phyloP scores from a whole-genome alignment of 108 stramenopile species.

The Schizochytrium sp. region DNA sequence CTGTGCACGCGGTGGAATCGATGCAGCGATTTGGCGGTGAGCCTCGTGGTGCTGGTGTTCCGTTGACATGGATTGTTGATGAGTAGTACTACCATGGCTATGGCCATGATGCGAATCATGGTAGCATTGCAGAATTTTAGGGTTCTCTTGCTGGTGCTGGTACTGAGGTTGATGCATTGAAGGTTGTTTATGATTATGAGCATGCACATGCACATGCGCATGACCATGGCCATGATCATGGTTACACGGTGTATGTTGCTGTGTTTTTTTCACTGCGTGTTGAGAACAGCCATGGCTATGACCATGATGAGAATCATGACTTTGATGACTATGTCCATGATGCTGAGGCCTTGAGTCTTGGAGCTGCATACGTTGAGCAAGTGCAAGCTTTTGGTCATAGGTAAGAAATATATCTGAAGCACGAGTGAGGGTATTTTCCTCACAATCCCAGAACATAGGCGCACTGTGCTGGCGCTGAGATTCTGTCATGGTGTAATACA shows the following conservation, averaged over 20 bases:
- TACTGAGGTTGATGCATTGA: not conserved
- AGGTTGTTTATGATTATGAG: not conserved
- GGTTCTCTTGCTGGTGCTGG: not conserved
- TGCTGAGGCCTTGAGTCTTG: not conserved
- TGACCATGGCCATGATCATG: not conserved
- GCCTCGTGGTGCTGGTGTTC: no score
- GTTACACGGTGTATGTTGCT: no score
- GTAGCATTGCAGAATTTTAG: not conserved
- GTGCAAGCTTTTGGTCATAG: not conserved
- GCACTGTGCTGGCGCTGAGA: not conserved
- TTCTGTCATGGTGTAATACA: conserved; percentile 29
- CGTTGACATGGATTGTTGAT: no score
- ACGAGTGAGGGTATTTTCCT: not conserved
- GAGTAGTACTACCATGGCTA: no score
- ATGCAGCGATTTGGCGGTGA: no score
- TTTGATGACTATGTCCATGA: not conserved
- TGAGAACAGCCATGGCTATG: conserved; percentile 12
- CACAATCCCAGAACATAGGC: conserved; percentile 1
- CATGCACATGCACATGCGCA: conserved; percentile 10
- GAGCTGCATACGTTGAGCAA: conserved; percentile 7
- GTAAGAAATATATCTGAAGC: conserved; percentile 4
- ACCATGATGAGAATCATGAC: not conserved
- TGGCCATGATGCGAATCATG: no score
- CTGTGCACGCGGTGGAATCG: no score
- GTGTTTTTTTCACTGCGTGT: not conserved